Percentiles rank a stretch among this genome's conserved stretches.
Evolutionary conservation across 305 asterid species (phyloP).

Genomic region (Fraxinus nigra): DNA sequence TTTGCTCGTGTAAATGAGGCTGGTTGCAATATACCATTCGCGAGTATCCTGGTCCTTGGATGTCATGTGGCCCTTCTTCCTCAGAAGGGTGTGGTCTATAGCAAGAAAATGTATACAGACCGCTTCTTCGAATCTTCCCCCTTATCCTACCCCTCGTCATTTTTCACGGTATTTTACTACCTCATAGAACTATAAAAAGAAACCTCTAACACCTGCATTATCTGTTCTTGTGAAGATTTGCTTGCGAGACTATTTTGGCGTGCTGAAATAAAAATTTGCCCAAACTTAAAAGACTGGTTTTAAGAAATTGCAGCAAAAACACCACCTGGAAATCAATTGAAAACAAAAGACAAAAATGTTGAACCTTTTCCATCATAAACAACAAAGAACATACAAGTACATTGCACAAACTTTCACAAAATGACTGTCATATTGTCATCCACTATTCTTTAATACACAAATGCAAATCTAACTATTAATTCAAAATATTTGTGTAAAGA

Average conservation of each 20-base stretch:
- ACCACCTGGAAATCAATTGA: constrained; percentile 25
- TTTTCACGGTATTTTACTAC: constrained; percentile 23
- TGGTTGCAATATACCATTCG: constrained; percentile 67
- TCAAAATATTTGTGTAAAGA: constrained; percentile 20
- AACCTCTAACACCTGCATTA: constrained; percentile 30
- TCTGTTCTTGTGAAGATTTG: constrained; percentile 25
- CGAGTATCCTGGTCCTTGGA: constrained; percentile 61
- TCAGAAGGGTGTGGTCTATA: constrained; percentile 40
- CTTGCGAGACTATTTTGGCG: constrained; percentile 19
- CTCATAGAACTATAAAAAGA: constrained; percentile 18
- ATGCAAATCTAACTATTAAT: constrained; percentile 18
- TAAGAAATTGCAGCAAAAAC: constrained; percentile 18
- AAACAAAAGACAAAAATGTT: constrained; percentile 1
- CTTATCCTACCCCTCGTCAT: constrained; percentile 63
- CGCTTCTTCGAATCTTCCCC: constrained; percentile 62
- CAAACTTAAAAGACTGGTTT: constrained; percentile 8
- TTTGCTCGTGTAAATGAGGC: constrained; percentile 52
- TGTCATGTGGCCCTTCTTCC: constrained; percentile 47
- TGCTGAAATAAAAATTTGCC: constrained; percentile 18
- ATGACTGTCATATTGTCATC: constrained; percentile 2
- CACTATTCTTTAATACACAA: constrained; percentile 19
- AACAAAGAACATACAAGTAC: constrained; percentile 5
- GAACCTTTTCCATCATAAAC: neutral
- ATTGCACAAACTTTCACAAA: constrained; percentile 17
- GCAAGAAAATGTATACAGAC: constrained; percentile 67